phyloP scores from a whole-genome alignment of 129 eudicot species.

The Flaveria ramosissima region DNA sequence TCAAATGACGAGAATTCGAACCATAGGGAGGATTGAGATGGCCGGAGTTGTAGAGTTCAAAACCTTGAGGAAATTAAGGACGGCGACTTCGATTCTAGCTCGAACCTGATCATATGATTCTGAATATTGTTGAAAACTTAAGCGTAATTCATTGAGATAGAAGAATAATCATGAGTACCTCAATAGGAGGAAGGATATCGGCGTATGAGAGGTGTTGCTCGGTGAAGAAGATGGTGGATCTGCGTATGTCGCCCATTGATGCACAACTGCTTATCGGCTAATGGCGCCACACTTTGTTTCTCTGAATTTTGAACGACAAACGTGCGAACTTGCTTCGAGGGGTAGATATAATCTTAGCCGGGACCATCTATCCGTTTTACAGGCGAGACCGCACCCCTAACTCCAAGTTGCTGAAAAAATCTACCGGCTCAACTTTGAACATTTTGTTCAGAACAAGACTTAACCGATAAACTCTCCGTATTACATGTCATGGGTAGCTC shows the following conservation, averaged over 20 bases:
- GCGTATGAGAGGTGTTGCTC: slow-evolving; percentile 85
- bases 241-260: slow-evolving; percentile 54
- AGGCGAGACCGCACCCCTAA: too few relatives aligned
- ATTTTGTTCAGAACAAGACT: too few relatives aligned
- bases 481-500: too few relatives aligned
- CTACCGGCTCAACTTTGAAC: too few relatives aligned
- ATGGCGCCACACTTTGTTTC: not conserved
- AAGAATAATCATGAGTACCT: slow-evolving; percentile 42
- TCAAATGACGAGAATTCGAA: slow-evolving; percentile 30
- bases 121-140: not conserved
- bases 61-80: slow-evolving; percentile 69
- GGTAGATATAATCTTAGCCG: too few relatives aligned
- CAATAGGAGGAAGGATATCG: slow-evolving; percentile 80
- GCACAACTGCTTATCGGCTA: not conserved
- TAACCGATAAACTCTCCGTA: too few relatives aligned
- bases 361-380: too few relatives aligned
- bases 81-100: slow-evolving; percentile 92
- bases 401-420: too few relatives aligned
- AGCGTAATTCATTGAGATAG: not conserved
- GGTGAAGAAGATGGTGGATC: slow-evolving; percentile 77
- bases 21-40: slow-evolving; percentile 84
- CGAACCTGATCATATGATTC: slow-evolving; percentile 62
- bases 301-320: too few relatives aligned
- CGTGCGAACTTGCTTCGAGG: too few relatives aligned
- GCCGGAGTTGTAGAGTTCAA: slow-evolving; percentile 70